phyloP scores from a whole-genome alignment of 371 early-diverging fungal genomes.

The Mycotypha africana region DNA sequence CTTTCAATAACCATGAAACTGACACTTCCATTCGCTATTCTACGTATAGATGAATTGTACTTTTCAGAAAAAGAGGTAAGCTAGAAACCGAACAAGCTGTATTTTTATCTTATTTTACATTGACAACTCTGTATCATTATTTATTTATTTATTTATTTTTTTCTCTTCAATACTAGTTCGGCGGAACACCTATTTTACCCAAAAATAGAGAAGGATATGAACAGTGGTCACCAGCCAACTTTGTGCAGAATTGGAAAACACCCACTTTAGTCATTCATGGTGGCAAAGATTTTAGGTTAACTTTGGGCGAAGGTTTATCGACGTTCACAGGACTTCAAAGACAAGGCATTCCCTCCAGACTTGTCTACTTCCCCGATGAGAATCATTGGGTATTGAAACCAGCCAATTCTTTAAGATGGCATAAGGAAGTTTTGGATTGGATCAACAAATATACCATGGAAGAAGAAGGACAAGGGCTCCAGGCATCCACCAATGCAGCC shows the following conservation, averaged over 20 bases:
- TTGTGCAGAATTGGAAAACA: slow-evolving; percentile 73
- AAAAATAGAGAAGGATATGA: slow-evolving; percentile 53
- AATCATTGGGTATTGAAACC: slow-evolving; percentile 76
- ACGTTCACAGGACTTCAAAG: slow-evolving; percentile 80
- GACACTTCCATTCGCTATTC: too few species aligned
- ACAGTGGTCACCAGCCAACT: slow-evolving; percentile 67
- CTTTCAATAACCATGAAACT: too few species aligned
- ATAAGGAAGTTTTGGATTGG: slow-evolving; percentile 40
- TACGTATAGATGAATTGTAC: slow-evolving; percentile 69
- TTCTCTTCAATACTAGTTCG: slow-evolving; percentile 52
- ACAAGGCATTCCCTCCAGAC: slow-evolving; percentile 61
- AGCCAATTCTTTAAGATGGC: slow-evolving; percentile 74
- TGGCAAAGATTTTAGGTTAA: slow-evolving; percentile 63
- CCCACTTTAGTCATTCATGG: slow-evolving; percentile 80
- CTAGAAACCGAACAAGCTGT: neutral
- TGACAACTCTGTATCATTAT: too few species aligned
- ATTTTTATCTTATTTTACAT: neutral
- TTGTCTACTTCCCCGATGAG: slow-evolving; percentile 82
- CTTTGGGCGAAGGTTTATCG: slow-evolving; percentile 65
- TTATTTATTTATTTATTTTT: too few species aligned
- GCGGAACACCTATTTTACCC: slow-evolving; percentile 62
- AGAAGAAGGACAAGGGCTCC: too few species aligned
- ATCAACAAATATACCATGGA: slow-evolving; percentile 1
- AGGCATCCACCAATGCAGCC: too few species aligned
- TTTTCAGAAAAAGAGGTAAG: slow-evolving; percentile 71